phyloP scores from a whole-genome alignment of 2,329 filamentous ascomycete species.

The Thielaviopsis populi region DNA sequence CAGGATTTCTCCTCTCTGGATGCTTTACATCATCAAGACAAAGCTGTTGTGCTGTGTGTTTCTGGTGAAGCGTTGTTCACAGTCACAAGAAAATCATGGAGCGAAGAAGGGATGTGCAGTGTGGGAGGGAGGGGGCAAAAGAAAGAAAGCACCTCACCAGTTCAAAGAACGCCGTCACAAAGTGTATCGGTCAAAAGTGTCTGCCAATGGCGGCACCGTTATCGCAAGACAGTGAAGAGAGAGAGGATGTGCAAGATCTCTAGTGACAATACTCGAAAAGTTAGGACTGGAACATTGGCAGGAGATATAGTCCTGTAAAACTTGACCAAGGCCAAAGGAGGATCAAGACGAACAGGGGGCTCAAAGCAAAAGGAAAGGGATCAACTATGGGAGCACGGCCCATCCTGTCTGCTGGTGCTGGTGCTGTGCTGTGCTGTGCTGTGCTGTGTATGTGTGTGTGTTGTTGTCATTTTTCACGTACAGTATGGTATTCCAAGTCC shows the following conservation, averaged over 20 bases:
- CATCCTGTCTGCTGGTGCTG: neutral
- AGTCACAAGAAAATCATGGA: neutral
- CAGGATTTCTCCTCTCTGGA: neutral
- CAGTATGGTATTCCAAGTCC: neutral
- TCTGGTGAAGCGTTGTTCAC: neutral
- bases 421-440: neutral
- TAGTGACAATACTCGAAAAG: conserved; percentile 7
- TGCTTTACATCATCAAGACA: neutral
- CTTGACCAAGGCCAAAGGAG: conserved; percentile 9
- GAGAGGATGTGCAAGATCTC: neutral
- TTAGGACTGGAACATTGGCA: conserved; percentile 14
- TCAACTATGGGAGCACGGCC: neutral
- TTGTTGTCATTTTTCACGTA: conserved; percentile 1
- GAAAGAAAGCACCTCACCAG: neutral
- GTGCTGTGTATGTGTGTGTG: neutral
- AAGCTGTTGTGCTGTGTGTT: neutral
- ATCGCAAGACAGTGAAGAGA: neutral
- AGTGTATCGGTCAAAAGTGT: neutral
- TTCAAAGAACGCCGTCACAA: neutral
- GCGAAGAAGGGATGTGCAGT: neutral
- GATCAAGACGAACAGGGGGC: conserved; percentile 13
- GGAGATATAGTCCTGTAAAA: conserved; percentile 15
- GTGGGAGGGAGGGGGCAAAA: neutral
- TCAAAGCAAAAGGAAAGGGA: conserved; percentile 10
- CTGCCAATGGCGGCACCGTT: conserved; percentile 1